These are phyloP conservation scores for Xerophyta viscosa DNA, from an alignment of 106 monocot species.

Conservation along the genomic window DNA sequence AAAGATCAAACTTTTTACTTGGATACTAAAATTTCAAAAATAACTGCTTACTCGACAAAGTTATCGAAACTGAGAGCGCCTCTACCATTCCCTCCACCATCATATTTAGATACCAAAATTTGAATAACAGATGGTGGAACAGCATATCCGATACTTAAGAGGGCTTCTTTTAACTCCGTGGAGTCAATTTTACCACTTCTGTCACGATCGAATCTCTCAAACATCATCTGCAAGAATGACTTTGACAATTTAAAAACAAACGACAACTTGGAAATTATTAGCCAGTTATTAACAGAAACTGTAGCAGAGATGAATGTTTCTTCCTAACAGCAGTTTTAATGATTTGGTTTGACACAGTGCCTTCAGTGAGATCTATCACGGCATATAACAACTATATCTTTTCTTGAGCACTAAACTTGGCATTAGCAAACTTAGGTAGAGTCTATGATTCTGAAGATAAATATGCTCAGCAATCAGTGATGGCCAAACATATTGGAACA, in stretches of 20 bases:
- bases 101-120: conserved; percentile 58
- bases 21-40: background rate
- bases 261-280: too few species aligned
- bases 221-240: conserved; percentile 25
- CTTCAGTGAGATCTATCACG: too few species aligned
- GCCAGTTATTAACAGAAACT: too few species aligned
- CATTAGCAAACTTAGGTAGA: too few species aligned
- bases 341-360: too few species aligned
- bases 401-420: too few species aligned
- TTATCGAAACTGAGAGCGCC: conserved; percentile 51
- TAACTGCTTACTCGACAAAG: conserved; percentile 62
- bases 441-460: too few species aligned
- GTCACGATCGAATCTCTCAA: conserved; percentile 73
- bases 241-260: background rate
- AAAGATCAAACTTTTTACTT: background rate
- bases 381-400: too few species aligned
- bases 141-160: conserved; percentile 65
- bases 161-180: conserved; percentile 58
- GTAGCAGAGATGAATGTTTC: too few species aligned
- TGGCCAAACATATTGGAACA: too few species aligned
- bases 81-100: conserved; percentile 13
- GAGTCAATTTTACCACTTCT: conserved; percentile 73
- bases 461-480: too few species aligned
- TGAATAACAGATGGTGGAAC: conserved; percentile 56
- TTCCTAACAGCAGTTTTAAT: too few species aligned